These are phyloP conservation scores for Trichothecium sympodiale DNA, from an alignment of 2,329 filamentous ascomycete genomes.

Conservation along the genomic window DNA sequence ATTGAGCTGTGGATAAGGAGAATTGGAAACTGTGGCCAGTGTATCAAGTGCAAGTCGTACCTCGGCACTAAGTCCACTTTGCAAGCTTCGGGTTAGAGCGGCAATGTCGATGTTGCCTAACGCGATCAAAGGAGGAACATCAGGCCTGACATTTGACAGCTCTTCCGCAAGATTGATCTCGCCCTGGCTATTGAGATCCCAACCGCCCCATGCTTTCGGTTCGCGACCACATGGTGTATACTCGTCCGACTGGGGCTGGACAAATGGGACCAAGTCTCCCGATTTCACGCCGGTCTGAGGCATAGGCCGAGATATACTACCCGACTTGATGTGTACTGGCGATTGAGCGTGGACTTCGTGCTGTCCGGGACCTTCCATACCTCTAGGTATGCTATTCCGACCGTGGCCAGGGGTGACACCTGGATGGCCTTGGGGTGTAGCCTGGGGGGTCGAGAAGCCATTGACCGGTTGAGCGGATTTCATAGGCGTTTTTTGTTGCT, in stretches of 20 bases:
- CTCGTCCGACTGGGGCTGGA: slow-evolving; percentile 35
- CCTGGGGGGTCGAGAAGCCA: slow-evolving; percentile 23
- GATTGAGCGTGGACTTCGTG: slow-evolving; percentile 7
- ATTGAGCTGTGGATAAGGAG: slow-evolving; percentile 53
- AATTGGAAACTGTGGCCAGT: slow-evolving; percentile 54
- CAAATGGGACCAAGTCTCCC: slow-evolving; percentile 17
- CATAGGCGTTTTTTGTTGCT: slow-evolving; percentile 25
- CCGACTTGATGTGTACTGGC: slow-evolving; percentile 30
- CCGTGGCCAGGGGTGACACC: slow-evolving; percentile 24
- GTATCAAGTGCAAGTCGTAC: slow-evolving; percentile 84
- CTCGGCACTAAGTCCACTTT: slow-evolving; percentile 81
- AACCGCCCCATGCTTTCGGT: slow-evolving; percentile 56
- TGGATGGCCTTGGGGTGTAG: slow-evolving; percentile 10
- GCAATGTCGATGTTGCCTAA: slow-evolving; percentile 84
- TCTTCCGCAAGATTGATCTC: slow-evolving; percentile 54
- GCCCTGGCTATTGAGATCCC: slow-evolving; percentile 48
- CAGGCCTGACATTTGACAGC: slow-evolving; percentile 58
- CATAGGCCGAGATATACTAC: slow-evolving; percentile 24
- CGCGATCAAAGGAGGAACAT: slow-evolving; percentile 63
- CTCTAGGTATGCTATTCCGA: slow-evolving; percentile 40
- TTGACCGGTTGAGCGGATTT: slow-evolving; percentile 28
- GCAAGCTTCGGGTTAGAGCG: slow-evolving; percentile 77
- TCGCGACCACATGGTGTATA: slow-evolving; percentile 45
- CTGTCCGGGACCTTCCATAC: slow-evolving; percentile 27
- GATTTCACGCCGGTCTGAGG: slow-evolving; percentile 21